Evolutionary conservation across 768 basidiomycete genomes (phyloP), one percentile per base, ranked within the genome.

Genomic region (Kwoniella mangroviensis): DNA sequence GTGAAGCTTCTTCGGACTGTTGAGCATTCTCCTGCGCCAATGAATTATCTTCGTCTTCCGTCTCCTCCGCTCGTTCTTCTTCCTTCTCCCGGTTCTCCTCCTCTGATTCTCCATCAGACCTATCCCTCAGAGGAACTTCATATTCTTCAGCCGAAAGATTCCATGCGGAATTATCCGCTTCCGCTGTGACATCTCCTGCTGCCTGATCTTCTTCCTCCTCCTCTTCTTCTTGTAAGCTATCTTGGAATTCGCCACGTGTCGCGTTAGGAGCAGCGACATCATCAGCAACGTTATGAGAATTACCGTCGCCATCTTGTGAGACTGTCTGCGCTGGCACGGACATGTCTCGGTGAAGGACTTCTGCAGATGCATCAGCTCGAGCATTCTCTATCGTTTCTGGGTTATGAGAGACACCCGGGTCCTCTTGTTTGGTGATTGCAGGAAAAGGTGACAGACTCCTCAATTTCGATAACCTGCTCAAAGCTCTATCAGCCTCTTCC

Each of bases 401-500:
- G 34, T 1, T 34, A 34, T 34, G 1, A 34, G 34, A 7, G 34
- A 34, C 34, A 34, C 9, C 34, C 6, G 3, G 40, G n/a, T 41
- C 40, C 13, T 49, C 45, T 4, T 49, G 34, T 34, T 34, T 34
- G 34, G 34, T 49, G 58, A 22, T 21, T 6, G 51, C 26, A 34
- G 53, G 54, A 15, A 65, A 43, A 56, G 65, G 65, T 4, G 65
- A 66, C n/a, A 66, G 21, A 24, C 65, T 66, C n/a, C 56, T 34
- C 40, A 58, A 21, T 5, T 60, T 58, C 21, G 67, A 68, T 22
- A 68, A 41, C 28, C 59, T 40, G 26, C 52, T 51, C 21, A 68
- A 53, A 26, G 59, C 57, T 45, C 60, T 54, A 28, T 62, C 67
- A 63, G 67, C 67, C 43, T 68, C 60, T 64, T 69, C 68, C 42